Evolutionary conservation across 805 yeast genomes (phyloP).

Genomic region (Pichia eremophila): DNA sequence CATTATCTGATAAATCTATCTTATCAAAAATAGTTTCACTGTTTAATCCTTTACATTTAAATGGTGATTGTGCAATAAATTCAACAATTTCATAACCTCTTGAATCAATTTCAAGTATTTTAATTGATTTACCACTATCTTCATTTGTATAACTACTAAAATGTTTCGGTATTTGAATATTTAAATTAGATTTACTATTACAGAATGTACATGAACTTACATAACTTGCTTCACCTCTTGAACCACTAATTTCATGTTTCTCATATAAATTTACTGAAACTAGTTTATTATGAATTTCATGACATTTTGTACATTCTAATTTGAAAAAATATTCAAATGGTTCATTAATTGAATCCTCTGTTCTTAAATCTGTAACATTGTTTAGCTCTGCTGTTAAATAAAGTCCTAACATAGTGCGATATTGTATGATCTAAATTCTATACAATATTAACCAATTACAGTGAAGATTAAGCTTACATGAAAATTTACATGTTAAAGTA

Average conservation of each 20-base stretch:
- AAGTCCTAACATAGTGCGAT: conserved; percentile 7
- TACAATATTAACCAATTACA: too few species aligned
- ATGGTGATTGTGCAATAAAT: conserved; percentile 58
- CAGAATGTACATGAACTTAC: conserved; percentile 40
- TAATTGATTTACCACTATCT: conserved; percentile 32
- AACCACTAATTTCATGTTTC: conserved; percentile 52
- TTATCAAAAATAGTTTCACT: conserved; percentile 17
- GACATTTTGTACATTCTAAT: conserved; percentile 69
- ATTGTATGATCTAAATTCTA: too few species aligned
- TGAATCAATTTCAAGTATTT: conserved; percentile 63
- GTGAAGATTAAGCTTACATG: too few species aligned
- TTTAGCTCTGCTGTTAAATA: conserved; percentile 28
- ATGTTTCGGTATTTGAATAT: conserved; percentile 17
- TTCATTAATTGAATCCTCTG: conserved; percentile 46
- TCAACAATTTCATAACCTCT: conserved; percentile 72
- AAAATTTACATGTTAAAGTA: too few species aligned
- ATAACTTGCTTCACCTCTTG: conserved; percentile 79
- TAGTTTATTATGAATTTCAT: conserved; percentile 65
- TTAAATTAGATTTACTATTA: conserved; percentile 17
- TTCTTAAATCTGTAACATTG: conserved; percentile 30
- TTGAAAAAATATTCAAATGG: conserved; percentile 74
- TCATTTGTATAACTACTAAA: conserved; percentile 29
- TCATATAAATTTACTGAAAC: conserved; percentile 62
- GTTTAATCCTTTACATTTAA: conserved; percentile 43
- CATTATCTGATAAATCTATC: conserved; percentile 67